Evolutionary conservation across 2,329 filamentous ascomycete species (phyloP).

Genomic region (Aureobasidium sp.): DNA sequence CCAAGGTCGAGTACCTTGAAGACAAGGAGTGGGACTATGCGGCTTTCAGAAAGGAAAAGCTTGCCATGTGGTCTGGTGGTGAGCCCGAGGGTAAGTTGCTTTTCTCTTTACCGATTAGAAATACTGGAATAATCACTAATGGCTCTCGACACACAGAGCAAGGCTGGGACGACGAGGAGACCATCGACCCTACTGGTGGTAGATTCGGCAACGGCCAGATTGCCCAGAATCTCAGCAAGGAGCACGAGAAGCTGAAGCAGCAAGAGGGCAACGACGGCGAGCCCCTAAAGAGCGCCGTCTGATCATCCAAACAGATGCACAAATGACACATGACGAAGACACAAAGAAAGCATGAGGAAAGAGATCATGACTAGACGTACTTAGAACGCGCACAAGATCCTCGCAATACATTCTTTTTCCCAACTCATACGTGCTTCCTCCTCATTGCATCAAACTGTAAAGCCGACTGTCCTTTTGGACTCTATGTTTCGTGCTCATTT

Average conservation of each 20-base stretch:
- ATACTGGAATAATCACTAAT: background rate
- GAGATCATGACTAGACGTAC: background rate
- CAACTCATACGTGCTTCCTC: background rate
- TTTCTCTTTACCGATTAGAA: background rate
- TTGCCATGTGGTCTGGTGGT: slow-evolving; percentile 51
- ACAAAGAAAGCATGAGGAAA: background rate
- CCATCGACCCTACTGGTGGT: slow-evolving; percentile 35
- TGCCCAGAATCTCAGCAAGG: slow-evolving; percentile 30
- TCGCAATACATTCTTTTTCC: background rate
- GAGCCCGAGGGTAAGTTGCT: slow-evolving; percentile 25
- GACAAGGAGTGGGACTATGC: slow-evolving; percentile 80
- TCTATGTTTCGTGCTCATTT: too few species aligned
- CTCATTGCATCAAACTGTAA: background rate
- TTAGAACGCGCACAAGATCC: background rate
- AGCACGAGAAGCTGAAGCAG: slow-evolving; percentile 19
- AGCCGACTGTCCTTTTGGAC: too few species aligned
- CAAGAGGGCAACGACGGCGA: slow-evolving; percentile 17
- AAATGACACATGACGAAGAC: background rate
- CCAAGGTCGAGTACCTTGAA: slow-evolving; percentile 50
- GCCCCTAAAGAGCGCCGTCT: slow-evolving; percentile 29
- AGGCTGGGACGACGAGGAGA: slow-evolving; percentile 27
- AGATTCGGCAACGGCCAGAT: slow-evolving; percentile 37
- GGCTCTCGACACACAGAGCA: background rate
- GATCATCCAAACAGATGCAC: background rate
- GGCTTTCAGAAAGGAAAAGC: slow-evolving; percentile 71